Percentiles rank a stretch among this genome's conserved stretches.
Conservation (phyloP, 179 eudicot genomes). For the Camellia oleifera region DNA sequence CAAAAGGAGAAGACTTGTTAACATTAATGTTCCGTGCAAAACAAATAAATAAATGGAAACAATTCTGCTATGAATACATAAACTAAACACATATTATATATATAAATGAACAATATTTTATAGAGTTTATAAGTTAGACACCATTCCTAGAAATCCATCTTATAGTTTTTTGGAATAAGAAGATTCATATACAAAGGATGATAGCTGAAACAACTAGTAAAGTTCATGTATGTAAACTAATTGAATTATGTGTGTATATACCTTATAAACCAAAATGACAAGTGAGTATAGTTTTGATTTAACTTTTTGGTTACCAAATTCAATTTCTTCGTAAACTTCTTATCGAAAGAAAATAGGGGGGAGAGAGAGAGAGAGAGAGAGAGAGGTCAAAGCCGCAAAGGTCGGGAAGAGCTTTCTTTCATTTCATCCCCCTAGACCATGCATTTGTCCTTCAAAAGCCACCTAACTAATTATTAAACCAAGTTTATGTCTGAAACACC, state of each 20-base stretch:
- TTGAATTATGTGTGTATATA: too few relatives aligned
- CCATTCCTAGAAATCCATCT: too few relatives aligned
- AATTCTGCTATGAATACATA: too few relatives aligned
- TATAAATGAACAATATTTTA: too few relatives aligned
- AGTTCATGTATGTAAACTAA: too few relatives aligned
- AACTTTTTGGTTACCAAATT: neutral
- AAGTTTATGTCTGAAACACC: neutral
- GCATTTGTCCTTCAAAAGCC: neutral
- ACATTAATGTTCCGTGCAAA: neutral
- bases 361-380: slow-evolving; percentile 8
- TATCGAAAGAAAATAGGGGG: neutral
- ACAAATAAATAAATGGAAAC: too few relatives aligned
- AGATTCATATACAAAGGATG: too few relatives aligned
- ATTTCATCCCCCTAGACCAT: neutral
- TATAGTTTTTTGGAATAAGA: too few relatives aligned
- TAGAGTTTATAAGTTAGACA: too few relatives aligned
- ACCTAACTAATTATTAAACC: neutral
- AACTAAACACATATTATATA: too few relatives aligned
- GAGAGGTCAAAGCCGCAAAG: neutral
- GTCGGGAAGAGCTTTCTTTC: slow-evolving; percentile 10
- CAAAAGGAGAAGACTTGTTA: neutral
- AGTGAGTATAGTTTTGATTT: neutral
- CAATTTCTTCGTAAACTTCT: neutral
- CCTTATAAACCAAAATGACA: neutral
- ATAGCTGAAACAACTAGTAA: too few relatives aligned